Conservation (phyloP, 1,139 yeast genomes). For the Maudiozyma humilis region DNA sequence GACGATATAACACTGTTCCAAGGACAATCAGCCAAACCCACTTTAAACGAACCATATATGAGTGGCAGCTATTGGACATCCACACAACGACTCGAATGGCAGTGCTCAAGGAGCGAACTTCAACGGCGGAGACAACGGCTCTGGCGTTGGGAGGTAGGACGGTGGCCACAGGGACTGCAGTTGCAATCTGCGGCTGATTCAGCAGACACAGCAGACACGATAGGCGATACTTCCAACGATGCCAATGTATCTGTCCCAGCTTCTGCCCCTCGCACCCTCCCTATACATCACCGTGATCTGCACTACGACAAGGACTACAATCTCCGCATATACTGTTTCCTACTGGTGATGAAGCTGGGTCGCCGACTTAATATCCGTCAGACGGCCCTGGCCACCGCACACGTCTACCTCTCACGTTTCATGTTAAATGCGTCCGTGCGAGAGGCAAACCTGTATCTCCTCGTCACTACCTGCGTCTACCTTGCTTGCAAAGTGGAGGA, state of each 20-base stretch:
- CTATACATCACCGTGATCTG: constrained; percentile 36
- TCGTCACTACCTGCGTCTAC: constrained; percentile 79
- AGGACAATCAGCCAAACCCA: too few species aligned
- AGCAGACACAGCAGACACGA: too few species aligned
- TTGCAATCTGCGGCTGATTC: too few species aligned
- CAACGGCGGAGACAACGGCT: constrained; percentile 34
- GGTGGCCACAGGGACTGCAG: constrained; percentile 30
- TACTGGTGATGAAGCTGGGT: constrained; percentile 65
- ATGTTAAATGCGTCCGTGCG: constrained; percentile 62
- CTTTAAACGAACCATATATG: too few species aligned
- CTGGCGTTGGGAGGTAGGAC: constrained; percentile 33
- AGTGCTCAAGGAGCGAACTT: constrained; percentile 43
- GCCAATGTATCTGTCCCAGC: neutral
- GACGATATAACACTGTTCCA: too few species aligned
- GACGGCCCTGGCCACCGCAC: constrained; percentile 82
- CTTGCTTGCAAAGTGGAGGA: constrained; percentile 92
- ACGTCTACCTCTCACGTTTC: constrained; percentile 69
- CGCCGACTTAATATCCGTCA: constrained; percentile 71
- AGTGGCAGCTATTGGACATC: constrained; percentile 65
- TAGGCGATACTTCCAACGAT: too few species aligned
- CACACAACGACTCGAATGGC: constrained; percentile 58
- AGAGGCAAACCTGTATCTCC: constrained; percentile 72
- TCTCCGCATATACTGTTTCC: constrained; percentile 62
- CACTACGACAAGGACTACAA: constrained; percentile 46
- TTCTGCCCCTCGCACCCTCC: constrained; percentile 11